phyloP scores from a whole-genome alignment of 768 basidiomycete species.

The Termitomyces heimii region DNA sequence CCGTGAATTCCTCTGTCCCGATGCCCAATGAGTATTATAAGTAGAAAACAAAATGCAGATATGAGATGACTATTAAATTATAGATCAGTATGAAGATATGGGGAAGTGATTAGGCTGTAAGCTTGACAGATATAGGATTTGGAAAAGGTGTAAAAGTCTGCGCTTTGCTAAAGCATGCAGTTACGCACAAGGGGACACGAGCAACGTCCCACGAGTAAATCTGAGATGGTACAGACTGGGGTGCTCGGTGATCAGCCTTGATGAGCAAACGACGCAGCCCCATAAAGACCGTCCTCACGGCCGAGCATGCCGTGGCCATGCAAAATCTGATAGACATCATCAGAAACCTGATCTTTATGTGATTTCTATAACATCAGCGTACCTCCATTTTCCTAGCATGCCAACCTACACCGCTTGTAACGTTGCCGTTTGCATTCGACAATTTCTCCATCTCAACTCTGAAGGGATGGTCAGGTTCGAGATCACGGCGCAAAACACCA shows the following conservation, averaged over 20 bases:
- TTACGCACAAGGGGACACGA: not conserved
- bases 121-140: not conserved
- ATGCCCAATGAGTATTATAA: not conserved
- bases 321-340: constrained; percentile 46
- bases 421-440: constrained; percentile 79
- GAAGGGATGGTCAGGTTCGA: constrained; percentile 58
- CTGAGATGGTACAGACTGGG: not conserved
- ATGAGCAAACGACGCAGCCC: constrained; percentile 92
- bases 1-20: not conserved
- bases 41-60: not conserved
- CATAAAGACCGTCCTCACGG: constrained; percentile 89
- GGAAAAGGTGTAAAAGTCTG: not conserved
- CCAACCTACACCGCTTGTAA: constrained; percentile 92
- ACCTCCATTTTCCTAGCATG: constrained; percentile 97
- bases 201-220: no score
- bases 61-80: not conserved
- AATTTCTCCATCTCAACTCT: constrained; percentile 66
- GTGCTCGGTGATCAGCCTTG: constrained; percentile 49
- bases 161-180: no score
- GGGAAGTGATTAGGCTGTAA: no score
- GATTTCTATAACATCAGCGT: constrained; percentile 19
- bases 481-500: constrained; percentile 51
- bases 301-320: constrained; percentile 90
- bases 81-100: not conserved
- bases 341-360: not conserved